phyloP scores from a whole-genome alignment of 1,284 basidiomycete species.

The Microbotryum silenes-acaulis region DNA sequence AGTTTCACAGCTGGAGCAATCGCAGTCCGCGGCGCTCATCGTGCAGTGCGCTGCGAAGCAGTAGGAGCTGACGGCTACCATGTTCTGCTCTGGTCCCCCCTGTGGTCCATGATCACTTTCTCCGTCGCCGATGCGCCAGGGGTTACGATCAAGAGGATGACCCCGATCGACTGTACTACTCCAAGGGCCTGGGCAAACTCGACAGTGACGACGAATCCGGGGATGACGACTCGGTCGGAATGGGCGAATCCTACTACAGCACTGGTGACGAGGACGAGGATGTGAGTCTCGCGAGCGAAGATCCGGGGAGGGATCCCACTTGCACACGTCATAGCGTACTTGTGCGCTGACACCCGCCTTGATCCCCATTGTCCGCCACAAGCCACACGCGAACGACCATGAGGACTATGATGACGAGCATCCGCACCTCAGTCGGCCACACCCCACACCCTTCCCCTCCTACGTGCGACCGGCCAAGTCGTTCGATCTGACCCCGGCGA shows the following conservation, averaged over 20 bases:
- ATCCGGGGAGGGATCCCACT: no score
- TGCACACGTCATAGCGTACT: constrained; percentile 7
- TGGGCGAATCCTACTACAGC: constrained; percentile 8
- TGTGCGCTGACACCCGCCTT: neutral
- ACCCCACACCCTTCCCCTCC: neutral
- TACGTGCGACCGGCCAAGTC: constrained; percentile 25
- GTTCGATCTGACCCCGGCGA: constrained; percentile 25
- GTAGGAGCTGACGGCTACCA: neutral
- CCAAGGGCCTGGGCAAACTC: constrained; percentile 60
- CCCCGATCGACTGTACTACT: constrained; percentile 45
- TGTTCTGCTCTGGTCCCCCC: neutral
- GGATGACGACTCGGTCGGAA: constrained; percentile 43
- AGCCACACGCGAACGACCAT: constrained; percentile 10
- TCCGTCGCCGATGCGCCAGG: constrained; percentile 9
- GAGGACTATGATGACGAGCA: constrained; percentile 19
- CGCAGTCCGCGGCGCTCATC: constrained; percentile 2
- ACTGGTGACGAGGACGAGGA: constrained; percentile 14
- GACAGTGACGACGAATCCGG: constrained; percentile 65
- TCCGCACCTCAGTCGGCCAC: constrained; percentile 8
- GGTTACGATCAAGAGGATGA: constrained; percentile 34
- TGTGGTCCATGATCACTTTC: neutral
- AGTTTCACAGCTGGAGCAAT: constrained; percentile 2
- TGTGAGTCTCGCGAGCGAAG: constrained; percentile 1
- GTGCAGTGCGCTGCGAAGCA: constrained; percentile 17
- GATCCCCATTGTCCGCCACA: neutral